Evolutionary conservation across 2,329 filamentous ascomycete genomes (phyloP).

Genomic region (Fusarium liriodendri): DNA sequence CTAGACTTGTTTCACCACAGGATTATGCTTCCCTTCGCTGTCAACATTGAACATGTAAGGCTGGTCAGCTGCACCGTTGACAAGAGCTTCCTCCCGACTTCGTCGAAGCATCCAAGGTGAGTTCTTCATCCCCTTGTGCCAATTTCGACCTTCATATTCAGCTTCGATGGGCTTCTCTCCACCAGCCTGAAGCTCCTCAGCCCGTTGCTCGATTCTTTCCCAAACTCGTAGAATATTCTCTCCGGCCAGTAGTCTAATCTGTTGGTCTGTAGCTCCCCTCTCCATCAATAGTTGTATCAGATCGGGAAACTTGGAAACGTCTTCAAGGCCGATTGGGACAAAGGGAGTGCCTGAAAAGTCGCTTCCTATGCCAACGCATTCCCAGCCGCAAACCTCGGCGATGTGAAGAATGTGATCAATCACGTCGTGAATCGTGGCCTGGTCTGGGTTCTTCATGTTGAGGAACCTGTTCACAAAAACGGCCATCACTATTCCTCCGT

Average conservation of each 20-base stretch:
- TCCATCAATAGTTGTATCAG: constrained; percentile 44
- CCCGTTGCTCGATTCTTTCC: constrained; percentile 41
- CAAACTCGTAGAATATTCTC: constrained; percentile 46
- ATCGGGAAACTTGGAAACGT: constrained; percentile 50
- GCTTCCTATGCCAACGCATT: constrained; percentile 51
- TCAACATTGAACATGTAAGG: constrained; percentile 22
- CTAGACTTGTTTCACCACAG: constrained; percentile 10
- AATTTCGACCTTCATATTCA: constrained; percentile 43
- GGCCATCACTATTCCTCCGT: constrained; percentile 54
- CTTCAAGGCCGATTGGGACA: constrained; percentile 44
- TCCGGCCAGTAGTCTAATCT: constrained; percentile 38
- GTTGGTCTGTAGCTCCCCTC: constrained; percentile 44
- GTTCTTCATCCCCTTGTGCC: constrained; percentile 41
- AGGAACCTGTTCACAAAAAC: constrained; percentile 51
- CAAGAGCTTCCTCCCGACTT: constrained; percentile 26
- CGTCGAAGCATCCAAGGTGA: constrained; percentile 39
- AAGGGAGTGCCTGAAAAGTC: constrained; percentile 49
- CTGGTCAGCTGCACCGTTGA: constrained; percentile 6
- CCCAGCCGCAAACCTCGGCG: constrained; percentile 48
- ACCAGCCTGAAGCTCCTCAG: constrained; percentile 31
- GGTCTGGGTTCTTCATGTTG: constrained; percentile 45
- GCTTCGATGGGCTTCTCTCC: constrained; percentile 44
- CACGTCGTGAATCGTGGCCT: constrained; percentile 48
- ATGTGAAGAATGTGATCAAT: constrained; percentile 49
- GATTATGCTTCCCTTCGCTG: constrained; percentile 13